A percentile compares a stretch with the other conserved stretches of the same genome.
Evolutionary conservation across 2,329 filamentous ascomycete species (phyloP).

Genomic region (Diplocarpon rosae): DNA sequence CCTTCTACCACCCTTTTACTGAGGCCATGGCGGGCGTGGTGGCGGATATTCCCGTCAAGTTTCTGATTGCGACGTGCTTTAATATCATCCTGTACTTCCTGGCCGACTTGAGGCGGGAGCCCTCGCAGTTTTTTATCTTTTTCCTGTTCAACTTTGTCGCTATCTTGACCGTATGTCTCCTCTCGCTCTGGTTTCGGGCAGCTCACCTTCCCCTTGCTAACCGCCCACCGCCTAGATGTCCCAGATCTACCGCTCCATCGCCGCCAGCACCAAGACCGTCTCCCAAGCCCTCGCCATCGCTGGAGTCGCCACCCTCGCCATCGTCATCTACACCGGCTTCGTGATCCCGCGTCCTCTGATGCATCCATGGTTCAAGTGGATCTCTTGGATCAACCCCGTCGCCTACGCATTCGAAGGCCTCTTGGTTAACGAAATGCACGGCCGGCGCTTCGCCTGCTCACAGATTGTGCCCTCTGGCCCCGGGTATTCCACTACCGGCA

Average conservation of each 20-base stretch:
- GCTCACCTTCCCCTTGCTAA: slow-evolving; percentile 34
- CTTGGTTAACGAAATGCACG: slow-evolving; percentile 76
- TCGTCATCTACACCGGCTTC: slow-evolving; percentile 31
- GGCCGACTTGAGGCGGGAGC: slow-evolving; percentile 54
- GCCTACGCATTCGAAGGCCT: slow-evolving; percentile 72
- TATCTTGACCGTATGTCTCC: slow-evolving; percentile 44
- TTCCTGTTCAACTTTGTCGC: slow-evolving; percentile 28
- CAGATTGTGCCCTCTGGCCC: slow-evolving; percentile 20
- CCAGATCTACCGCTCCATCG: slow-evolving; percentile 61
- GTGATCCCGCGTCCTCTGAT: slow-evolving; percentile 42
- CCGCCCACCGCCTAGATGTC: slow-evolving; percentile 58
- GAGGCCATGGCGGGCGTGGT: slow-evolving; percentile 83
- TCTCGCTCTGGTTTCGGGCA: neutral
- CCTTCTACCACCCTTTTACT: slow-evolving; percentile 80
- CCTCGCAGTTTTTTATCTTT: slow-evolving; percentile 80
- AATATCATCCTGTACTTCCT: slow-evolving; percentile 82
- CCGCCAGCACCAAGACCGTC: slow-evolving; percentile 61
- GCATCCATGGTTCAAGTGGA: slow-evolving; percentile 73
- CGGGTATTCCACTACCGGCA: slow-evolving; percentile 34
- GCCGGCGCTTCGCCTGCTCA: slow-evolving; percentile 60
- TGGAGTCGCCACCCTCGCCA: slow-evolving; percentile 35
- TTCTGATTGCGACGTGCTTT: slow-evolving; percentile 62
- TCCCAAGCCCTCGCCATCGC: slow-evolving; percentile 54
- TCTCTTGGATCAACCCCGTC: slow-evolving; percentile 52
- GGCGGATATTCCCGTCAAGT: slow-evolving; percentile 75